Evolutionary conservation across 768 basidiomycete genomes (phyloP).

Genomic region (Phaffia australis): DNA sequence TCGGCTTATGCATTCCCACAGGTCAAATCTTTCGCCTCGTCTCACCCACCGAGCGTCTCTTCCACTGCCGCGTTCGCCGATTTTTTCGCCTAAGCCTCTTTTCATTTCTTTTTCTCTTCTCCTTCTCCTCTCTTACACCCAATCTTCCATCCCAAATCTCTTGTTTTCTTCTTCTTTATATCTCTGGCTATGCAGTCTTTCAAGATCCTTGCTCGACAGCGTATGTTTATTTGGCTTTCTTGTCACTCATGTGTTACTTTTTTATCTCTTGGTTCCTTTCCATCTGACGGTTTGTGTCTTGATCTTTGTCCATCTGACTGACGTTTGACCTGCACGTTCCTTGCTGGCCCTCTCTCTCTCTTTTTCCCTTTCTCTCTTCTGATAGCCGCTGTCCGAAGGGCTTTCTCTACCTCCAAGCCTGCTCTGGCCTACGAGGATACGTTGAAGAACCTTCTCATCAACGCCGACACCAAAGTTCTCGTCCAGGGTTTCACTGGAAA

Average conservation of each 20-base stretch:
- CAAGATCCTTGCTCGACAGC: no score
- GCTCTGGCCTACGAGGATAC: conserved; percentile 22
- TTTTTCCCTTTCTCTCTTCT: neutral
- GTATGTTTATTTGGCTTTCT: no score
- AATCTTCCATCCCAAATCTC: conserved; percentile 14
- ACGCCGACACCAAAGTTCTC: conserved; percentile 70
- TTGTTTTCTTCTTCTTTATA: conserved; percentile 8
- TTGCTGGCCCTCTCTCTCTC: neutral
- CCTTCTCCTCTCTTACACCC: neutral
- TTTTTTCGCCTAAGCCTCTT: conserved; percentile 1
- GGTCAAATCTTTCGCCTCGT: neutral
- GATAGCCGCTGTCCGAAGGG: conserved; percentile 15
- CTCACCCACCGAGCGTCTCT: conserved; percentile 5
- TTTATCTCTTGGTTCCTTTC: no score
- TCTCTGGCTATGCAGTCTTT: no score
- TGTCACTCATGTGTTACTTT: no score
- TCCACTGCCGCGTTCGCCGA: neutral
- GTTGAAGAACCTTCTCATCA: conserved; percentile 27
- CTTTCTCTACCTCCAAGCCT: conserved; percentile 23
- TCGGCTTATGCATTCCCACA: neutral
- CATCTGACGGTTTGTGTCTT: no score
- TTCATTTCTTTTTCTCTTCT: neutral
- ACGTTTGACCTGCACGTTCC: no score
- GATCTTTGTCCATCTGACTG: no score
- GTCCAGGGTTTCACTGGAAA: conserved; percentile 87